These are phyloP conservation scores for Liriodendron chinense DNA, from an alignment of 164 flowering plant genomes.

Conservation along the genomic window DNA sequence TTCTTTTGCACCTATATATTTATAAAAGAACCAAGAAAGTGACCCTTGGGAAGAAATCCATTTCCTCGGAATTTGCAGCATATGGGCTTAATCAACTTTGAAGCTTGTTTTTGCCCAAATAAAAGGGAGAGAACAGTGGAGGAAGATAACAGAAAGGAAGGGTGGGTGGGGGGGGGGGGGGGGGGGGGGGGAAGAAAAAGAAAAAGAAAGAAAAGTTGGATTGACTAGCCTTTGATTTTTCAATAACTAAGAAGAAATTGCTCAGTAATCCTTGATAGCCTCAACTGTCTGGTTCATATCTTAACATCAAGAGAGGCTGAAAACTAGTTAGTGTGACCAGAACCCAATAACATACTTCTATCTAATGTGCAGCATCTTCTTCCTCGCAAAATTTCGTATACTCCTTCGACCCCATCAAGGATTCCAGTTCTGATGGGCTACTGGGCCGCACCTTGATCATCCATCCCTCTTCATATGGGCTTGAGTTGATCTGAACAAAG, in stretches of 20 bases:
- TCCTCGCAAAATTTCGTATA: conserved; percentile 93
- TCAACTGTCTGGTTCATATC: too few relatives aligned
- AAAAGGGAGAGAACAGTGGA: too few relatives aligned
- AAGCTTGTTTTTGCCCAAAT: too few relatives aligned
- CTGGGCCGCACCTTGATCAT: conserved; percentile 91
- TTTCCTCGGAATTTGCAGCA: not conserved
- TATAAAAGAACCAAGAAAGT: too few relatives aligned
- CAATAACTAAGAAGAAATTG: not conserved
- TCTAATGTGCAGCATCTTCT: conserved; percentile 75
- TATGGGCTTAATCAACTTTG: too few relatives aligned
- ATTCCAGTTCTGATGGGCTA: conserved; percentile 60
- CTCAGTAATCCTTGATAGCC: not conserved
- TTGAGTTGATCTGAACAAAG: conserved; percentile 57
- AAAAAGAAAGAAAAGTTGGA: too few relatives aligned
- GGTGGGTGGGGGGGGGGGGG: too few relatives aligned
- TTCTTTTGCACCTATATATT: too few relatives aligned
- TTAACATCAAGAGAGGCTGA: conserved; percentile 8
- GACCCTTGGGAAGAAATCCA: not conserved
- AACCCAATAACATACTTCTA: not conserved
- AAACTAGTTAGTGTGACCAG: conserved; percentile 3
- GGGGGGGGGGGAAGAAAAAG: too few relatives aligned
- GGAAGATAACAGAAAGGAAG: too few relatives aligned
- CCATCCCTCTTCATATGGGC: conserved; percentile 97
- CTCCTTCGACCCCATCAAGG: conserved; percentile 69
- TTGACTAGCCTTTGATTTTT: too few relatives aligned